Base-by-base conservation (phyloP, 163 green algal genomes). In the Chloromonas sp. region DNA sequence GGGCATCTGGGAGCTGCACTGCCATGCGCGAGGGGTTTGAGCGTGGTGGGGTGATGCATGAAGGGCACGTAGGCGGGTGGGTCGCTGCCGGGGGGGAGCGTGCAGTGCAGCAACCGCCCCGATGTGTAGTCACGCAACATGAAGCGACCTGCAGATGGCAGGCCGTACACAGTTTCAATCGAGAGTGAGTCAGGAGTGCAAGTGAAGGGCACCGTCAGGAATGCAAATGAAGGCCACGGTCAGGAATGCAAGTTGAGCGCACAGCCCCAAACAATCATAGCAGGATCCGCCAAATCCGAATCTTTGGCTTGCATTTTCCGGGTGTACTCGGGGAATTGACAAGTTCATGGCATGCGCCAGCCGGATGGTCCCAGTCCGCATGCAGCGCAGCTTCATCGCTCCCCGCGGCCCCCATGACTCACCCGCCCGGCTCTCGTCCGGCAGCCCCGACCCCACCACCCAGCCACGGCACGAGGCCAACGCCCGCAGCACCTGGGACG, bases 111-210 rank as follows among this genome's bases (percentile, higher is more conserved):
- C 71, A 99, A 91, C 86, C 96, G 96, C 58, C 97, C 97, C 14
- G 89, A 87, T 8, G 95, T 93, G 90, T 97, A 99, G 87, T 99
- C 97, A 81, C 96, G 96, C 0, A 99, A 87, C 0, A 99, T 88
- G 81, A 91, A 86, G 84, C 95, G 95, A 14, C 96, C 96, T n/a
- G 36, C 36, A 36, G 36, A 36, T 36, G 36, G 36, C 36, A 36
- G 36, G 36, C 36, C 36, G 36, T 36, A 36, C 36, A 36, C 36
- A 36, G 36, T 36, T 36, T 36, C 36, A 36, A 36, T 36, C 36
- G 36, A 36, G 36, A 36, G 36, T 36, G 36, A 36, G 36, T 36
- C 36, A 36, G 36, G 36, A 36, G 36, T 36, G 36, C 36, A 36
- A 36, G 36, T 36, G 36, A 36, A 36, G 36, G 36, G 36, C 36